phyloP scores from a whole-genome alignment of 805 yeast genomes.

The Saccharomycopsis babjevae region DNA sequence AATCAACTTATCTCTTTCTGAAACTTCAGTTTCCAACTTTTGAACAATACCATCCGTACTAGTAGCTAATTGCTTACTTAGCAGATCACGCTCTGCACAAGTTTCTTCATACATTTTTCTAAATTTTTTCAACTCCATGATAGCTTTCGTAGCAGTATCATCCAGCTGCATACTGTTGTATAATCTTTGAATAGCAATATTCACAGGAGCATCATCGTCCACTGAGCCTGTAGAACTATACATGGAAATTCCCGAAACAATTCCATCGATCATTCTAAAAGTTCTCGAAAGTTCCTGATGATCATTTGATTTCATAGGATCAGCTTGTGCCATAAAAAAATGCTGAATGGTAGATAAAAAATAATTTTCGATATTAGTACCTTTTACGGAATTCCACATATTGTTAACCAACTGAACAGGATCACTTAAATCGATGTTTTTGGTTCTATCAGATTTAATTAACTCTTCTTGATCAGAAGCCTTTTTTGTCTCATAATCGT shows the following conservation, averaged over 20 bases:
- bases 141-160: constrained; percentile 62
- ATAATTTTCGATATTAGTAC: constrained; percentile 49
- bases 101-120: constrained; percentile 34
- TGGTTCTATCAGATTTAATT: constrained; percentile 28
- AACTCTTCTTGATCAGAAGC: constrained; percentile 14
- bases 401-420: constrained; percentile 61
- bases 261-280: constrained; percentile 43
- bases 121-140: constrained; percentile 37
- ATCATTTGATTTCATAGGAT: constrained; percentile 38
- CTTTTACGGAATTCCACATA: constrained; percentile 46
- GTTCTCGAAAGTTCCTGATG: constrained; percentile 39
- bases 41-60: constrained; percentile 63
- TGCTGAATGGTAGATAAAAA: constrained; percentile 59
- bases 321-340: constrained; percentile 39
- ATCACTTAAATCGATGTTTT: constrained; percentile 50
- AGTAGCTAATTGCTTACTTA: constrained; percentile 40
- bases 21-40: constrained; percentile 42
- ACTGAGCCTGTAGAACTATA: constrained; percentile 12
- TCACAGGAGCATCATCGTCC: constrained; percentile 43
- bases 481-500: constrained; percentile 18
- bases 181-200: constrained; percentile 55
- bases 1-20: constrained; percentile 50
- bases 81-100: constrained; percentile 39
- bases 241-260: constrained; percentile 44
- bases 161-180: constrained; percentile 60